A percentile compares a stretch with the other conserved stretches of the same genome.
These are phyloP conservation scores for Dipteronia dyeriana DNA, from an alignment of 345 rosid genomes.

Conservation along the genomic window DNA sequence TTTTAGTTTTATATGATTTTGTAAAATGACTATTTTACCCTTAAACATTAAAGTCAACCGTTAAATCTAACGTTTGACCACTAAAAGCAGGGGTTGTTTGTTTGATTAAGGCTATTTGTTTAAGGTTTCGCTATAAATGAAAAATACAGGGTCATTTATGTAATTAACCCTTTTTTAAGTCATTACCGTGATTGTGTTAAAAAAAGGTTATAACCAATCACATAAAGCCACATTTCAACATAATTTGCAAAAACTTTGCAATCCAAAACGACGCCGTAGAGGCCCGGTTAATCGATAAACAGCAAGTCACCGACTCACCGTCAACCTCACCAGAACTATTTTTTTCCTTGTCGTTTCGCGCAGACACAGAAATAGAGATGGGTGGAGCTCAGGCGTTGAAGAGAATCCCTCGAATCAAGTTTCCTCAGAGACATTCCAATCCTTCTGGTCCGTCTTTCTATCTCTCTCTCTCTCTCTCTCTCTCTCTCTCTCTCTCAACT, in stretches of 20 bases:
- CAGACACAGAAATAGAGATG: slow-evolving; percentile 39
- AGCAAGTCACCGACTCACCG: slow-evolving; percentile 23
- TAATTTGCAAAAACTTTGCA: not conserved
- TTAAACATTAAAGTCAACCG: too few relatives aligned
- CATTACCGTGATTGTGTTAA: too few relatives aligned
- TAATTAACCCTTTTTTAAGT: too few relatives aligned
- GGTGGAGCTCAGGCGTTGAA: slow-evolving; percentile 63
- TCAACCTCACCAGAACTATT: slow-evolving; percentile 1
- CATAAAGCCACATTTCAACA: not conserved
- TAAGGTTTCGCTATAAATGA: too few relatives aligned
- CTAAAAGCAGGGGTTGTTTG: too few relatives aligned
- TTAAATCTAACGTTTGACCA: too few relatives aligned
- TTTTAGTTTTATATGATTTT: too few relatives aligned
- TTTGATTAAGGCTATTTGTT: too few relatives aligned
- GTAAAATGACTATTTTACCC: too few relatives aligned
- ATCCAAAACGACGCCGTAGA: not conserved
- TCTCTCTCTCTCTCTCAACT: not conserved
- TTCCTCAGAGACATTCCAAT: slow-evolving; percentile 63
- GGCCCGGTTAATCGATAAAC: not conserved
- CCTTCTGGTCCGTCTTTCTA: slow-evolving; percentile 40
- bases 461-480: not conserved
- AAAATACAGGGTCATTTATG: too few relatives aligned
- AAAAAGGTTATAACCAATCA: not conserved
- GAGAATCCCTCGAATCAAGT: slow-evolving; percentile 90
- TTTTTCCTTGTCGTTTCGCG: slow-evolving; percentile 6